Evolutionary conservation across 2,329 filamentous ascomycete species (phyloP).

Genomic region (Epichloe scottii): DNA sequence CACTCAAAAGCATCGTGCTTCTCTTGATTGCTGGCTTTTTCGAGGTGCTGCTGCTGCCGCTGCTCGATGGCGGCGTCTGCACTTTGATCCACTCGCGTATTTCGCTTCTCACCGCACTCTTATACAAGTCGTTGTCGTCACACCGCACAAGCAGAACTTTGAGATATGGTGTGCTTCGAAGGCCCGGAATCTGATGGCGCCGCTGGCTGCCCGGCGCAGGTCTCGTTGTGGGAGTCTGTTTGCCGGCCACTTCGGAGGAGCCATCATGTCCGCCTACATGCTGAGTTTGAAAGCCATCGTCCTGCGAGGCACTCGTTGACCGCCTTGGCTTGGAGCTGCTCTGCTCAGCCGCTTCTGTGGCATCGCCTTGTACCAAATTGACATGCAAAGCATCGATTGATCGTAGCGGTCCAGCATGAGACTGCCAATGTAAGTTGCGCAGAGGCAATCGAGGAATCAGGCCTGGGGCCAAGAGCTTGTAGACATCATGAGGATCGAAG

Average conservation of each 20-base stretch:
- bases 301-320: constrained; percentile 24
- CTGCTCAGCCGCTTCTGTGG: constrained; percentile 28
- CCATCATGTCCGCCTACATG: constrained; percentile 29
- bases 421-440: constrained; percentile 93
- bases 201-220: constrained; percentile 32
- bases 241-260: constrained; percentile 27
- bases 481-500: constrained; percentile 83
- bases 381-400: constrained; percentile 90
- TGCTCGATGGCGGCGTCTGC: constrained; percentile 48
- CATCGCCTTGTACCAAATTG: constrained; percentile 59
- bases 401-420: constrained; percentile 75
- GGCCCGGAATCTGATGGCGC: constrained; percentile 86
- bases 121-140: constrained; percentile 93
- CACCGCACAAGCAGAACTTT: constrained; percentile 83
- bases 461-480: constrained; percentile 66
- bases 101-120: constrained; percentile 61
- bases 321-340: constrained; percentile 18
- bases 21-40: constrained; percentile 55
- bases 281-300: constrained; percentile 52
- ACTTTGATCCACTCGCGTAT: constrained; percentile 86
- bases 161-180: constrained; percentile 85
- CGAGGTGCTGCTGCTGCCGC: constrained; percentile 21
- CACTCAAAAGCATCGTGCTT: constrained; percentile 96
- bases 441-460: constrained; percentile 71
- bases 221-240: constrained; percentile 19